Conservation (phyloP, 208 protist genomes). For the Wallacemonas rigidus region DNA sequence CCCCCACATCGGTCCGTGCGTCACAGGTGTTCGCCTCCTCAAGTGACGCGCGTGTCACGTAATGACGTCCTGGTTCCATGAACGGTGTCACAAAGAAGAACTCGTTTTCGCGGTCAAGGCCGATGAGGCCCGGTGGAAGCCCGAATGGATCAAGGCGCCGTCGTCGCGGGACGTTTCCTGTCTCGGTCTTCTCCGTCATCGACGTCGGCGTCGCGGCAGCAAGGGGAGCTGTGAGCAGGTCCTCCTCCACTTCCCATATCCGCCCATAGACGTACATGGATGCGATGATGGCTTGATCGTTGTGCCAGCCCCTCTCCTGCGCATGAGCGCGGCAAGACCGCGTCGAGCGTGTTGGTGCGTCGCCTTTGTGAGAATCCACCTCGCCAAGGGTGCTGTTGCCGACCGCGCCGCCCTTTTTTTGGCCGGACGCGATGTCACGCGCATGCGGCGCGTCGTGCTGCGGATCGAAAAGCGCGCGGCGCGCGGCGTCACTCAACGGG, state of each 20-base stretch:
- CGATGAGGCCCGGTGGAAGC: conserved; percentile 24
- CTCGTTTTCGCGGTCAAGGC: conserved; percentile 1
- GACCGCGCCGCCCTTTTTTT: background rate
- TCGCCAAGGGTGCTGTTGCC: too few species aligned
- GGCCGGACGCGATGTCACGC: background rate
- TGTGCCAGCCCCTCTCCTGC: conserved; percentile 25
- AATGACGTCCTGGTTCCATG: background rate
- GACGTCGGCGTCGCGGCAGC: conserved; percentile 11
- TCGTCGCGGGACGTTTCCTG: conserved; percentile 16
- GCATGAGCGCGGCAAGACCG: background rate
- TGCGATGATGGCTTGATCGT: conserved; percentile 33
- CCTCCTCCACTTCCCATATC: conserved; percentile 33
- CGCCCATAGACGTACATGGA: conserved; percentile 32
- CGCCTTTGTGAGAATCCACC: background rate
- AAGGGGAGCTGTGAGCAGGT: conserved; percentile 22
- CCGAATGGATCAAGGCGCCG: background rate
- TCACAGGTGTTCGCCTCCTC: too few species aligned
- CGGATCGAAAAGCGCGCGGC: background rate
- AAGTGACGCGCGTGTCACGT: background rate
- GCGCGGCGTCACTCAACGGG: conserved; percentile 1
- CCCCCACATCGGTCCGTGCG: too few species aligned
- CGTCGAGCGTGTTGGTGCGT: background rate
- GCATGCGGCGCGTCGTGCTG: background rate
- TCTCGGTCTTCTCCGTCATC: background rate
- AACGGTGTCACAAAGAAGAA: conserved; percentile 18